Percentiles rank a stretch among this genome's conserved stretches.
phyloP scores from a whole-genome alignment of 177 flowering plant species.

The Vitis hybrid region DNA sequence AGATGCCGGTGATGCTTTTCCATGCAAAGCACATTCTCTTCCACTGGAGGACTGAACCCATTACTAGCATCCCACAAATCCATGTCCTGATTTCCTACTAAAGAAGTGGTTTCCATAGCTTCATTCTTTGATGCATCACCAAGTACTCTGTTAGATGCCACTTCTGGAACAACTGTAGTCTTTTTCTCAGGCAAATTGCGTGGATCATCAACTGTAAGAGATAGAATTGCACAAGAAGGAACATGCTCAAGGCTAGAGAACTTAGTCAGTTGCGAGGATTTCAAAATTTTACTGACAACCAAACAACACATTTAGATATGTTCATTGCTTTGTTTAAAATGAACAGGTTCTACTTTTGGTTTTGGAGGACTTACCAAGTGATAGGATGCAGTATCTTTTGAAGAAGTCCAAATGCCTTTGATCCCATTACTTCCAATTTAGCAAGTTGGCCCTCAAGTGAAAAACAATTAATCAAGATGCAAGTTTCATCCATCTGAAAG shows the following conservation, averaged over 20 bases:
- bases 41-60: conserved; percentile 53
- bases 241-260: conserved; percentile 37
- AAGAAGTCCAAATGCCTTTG: conserved; percentile 60
- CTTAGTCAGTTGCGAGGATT: too few species aligned
- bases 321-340: neutral
- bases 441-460: conserved; percentile 72
- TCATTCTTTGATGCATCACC: neutral
- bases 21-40: conserved; percentile 47
- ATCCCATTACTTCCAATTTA: conserved; percentile 74
- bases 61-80: conserved; percentile 58
- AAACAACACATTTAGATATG: conserved; percentile 12
- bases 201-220: conserved; percentile 73
- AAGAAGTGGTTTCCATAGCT: too few species aligned
- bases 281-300: conserved; percentile 33
- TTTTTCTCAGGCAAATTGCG: conserved; percentile 31
- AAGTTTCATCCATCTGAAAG: conserved; percentile 46
- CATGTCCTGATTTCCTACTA: conserved; percentile 8
- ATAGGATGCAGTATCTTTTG: conserved; percentile 56
- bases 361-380: conserved; percentile 41
- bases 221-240: conserved; percentile 49
- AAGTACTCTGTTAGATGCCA: conserved; percentile 7
- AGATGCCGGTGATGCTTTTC: conserved; percentile 27
- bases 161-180: conserved; percentile 22
- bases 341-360: neutral
- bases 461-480: conserved; percentile 40